Conservation (phyloP, 495 filamentous ascomycete species). For the Polyplosphaeria fusca region DNA sequence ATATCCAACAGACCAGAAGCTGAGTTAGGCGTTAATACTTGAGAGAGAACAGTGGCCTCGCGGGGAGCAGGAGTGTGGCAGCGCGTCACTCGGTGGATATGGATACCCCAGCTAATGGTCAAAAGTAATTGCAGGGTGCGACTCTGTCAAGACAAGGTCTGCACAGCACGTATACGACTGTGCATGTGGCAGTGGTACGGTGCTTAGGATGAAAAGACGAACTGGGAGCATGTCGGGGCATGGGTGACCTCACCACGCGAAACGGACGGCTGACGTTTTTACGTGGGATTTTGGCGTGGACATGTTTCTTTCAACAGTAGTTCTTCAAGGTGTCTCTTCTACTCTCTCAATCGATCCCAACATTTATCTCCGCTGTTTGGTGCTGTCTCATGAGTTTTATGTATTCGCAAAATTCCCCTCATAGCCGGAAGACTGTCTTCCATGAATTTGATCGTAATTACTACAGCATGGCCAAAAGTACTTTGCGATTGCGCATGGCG, state of each 20-base stretch:
- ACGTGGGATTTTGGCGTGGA: constrained; percentile 3
- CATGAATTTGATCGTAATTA: constrained; percentile 1
- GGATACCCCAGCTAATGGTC: constrained; percentile 34
- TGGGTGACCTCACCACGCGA: background rate
- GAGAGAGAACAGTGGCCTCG: too few relatives aligned
- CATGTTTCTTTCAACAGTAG: background rate
- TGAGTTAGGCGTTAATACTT: constrained; percentile 26
- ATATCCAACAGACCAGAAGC: constrained; percentile 34
- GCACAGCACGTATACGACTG: constrained; percentile 12
- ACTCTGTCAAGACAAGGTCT: constrained; percentile 10
- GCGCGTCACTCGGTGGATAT: constrained; percentile 23
- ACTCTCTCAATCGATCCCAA: background rate
- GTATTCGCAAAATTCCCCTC: constrained; percentile 16
- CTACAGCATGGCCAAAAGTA: too few relatives aligned
- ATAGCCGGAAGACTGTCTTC: constrained; percentile 4
- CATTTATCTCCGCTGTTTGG: constrained; percentile 1
- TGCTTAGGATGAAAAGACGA: constrained; percentile 21
- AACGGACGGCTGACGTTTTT: constrained; percentile 10
- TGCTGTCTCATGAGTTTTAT: constrained; percentile 16
- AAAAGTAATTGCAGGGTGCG: constrained; percentile 23
- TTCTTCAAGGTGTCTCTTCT: background rate
- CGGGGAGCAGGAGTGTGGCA: too few relatives aligned
- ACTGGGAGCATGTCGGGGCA: constrained; percentile 15
- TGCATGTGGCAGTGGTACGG: constrained; percentile 6
- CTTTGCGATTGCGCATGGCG: too few relatives aligned